A percentile compares a stretch with the other conserved stretches of the same genome.
These are phyloP conservation scores for Cladorrhinum sp. DNA, from an alignment of 2,329 filamentous ascomycete genomes.

Conservation along the genomic window DNA sequence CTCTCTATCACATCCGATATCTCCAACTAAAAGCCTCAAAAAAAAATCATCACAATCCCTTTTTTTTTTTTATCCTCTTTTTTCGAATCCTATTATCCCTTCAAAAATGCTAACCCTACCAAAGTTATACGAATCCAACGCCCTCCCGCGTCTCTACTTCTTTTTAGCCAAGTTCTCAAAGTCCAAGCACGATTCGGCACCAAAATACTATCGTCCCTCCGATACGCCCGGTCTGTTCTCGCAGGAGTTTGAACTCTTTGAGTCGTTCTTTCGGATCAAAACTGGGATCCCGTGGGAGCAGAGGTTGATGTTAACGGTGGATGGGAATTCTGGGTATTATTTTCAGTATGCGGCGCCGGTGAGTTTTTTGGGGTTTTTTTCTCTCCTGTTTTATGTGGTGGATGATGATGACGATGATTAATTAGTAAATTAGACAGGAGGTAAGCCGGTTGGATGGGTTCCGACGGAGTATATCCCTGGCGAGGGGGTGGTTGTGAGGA, in stretches of 20 bases:
- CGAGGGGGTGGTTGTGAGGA: background rate
- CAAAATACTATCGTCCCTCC: constrained; percentile 40
- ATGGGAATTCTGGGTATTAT: constrained; percentile 41
- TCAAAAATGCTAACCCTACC: no score
- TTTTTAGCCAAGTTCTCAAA: constrained; percentile 53
- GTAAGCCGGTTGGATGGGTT: constrained; percentile 21
- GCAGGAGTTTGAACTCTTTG: constrained; percentile 50
- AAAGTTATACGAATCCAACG: constrained; percentile 68
- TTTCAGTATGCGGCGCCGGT: constrained; percentile 51
- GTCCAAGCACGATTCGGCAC: constrained; percentile 36
- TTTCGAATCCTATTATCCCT: no score
- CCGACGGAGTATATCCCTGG: background rate
- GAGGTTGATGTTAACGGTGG: constrained; percentile 33
- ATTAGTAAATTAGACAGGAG: constrained; percentile 26
- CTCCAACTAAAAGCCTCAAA: no score
- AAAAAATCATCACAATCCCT: background rate
- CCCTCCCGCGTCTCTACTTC: constrained; percentile 58
- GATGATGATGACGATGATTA: no score
- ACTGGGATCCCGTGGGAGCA: constrained; percentile 60
- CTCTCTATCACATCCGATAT: no score
- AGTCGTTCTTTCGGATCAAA: constrained; percentile 54
- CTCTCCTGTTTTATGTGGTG: background rate
- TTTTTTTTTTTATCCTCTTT: background rate
- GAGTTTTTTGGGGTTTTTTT: constrained; percentile 24
- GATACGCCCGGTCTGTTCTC: constrained; percentile 38